Conservation (phyloP, 768 basidiomycete species). For the Boletellus ananas region DNA sequence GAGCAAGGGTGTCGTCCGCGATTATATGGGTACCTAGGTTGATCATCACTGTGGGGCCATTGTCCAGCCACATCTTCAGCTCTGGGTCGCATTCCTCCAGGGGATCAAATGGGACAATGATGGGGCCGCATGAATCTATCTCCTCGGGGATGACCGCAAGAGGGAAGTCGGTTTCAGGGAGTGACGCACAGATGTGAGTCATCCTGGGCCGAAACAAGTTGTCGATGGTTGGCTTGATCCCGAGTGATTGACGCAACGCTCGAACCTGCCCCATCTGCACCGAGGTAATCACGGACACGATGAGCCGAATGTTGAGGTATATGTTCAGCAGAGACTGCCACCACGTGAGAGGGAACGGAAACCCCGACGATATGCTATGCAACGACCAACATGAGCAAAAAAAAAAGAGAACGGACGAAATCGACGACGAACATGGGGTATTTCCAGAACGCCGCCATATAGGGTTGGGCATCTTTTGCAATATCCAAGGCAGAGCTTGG, state of each 20-base stretch:
- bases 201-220: not conserved
- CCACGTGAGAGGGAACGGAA: conserved; percentile 13
- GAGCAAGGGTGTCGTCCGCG: not conserved
- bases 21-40: conserved; percentile 6
- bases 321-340: conserved; percentile 11
- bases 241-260: conserved; percentile 1
- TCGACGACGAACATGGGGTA: conserved; percentile 1
- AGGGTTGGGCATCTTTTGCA: not conserved
- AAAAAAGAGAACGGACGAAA: not conserved
- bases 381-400: not conserved
- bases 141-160: conserved; percentile 5
- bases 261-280: not conserved
- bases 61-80: conserved; percentile 6
- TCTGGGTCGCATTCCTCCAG: conserved; percentile 6
- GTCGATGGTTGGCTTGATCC: not conserved
- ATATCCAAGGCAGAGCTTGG: not conserved
- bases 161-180: conserved; percentile 1
- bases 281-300: not conserved
- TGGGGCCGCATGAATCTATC: conserved; percentile 6
- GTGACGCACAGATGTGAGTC: conserved; percentile 1
- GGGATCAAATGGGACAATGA: conserved; percentile 4
- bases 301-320: conserved; percentile 3
- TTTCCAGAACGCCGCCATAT: conserved; percentile 14
- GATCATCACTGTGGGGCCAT: conserved; percentile 11
- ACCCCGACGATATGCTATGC: conserved; percentile 5